Evolutionary conservation across 2,329 filamentous ascomycete genomes (phyloP).

Genomic region (Fusarium scirpi): DNA sequence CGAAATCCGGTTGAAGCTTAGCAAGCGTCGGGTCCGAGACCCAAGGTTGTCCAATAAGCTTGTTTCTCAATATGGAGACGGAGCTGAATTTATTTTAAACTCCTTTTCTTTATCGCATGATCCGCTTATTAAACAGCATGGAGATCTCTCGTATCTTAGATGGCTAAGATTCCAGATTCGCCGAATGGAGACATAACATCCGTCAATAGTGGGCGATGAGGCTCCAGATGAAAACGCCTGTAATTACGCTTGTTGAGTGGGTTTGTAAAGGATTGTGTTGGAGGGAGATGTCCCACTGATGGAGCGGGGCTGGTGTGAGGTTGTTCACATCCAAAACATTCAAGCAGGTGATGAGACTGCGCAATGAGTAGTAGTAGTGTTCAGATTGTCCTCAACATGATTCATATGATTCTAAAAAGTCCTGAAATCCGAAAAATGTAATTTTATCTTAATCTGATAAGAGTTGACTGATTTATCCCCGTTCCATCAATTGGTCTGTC

Average conservation of each 20-base stretch:
- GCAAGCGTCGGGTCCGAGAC: neutral
- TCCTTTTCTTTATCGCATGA: constrained; percentile 21
- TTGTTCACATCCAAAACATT: neutral
- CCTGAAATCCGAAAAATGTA: fast-evolving
- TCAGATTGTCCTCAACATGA: too few relatives aligned
- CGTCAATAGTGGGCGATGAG: constrained; percentile 11
- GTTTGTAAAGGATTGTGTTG: neutral
- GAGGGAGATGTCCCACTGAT: neutral
- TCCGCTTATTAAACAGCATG: constrained; percentile 26
- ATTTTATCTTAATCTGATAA: neutral
- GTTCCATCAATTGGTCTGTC: neutral
- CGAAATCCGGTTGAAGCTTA: constrained; percentile 24
- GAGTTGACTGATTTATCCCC: fast-evolving
- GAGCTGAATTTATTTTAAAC: constrained; percentile 7
- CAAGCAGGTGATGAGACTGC: neutral
- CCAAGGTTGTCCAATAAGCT: neutral
- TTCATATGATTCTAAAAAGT: neutral
- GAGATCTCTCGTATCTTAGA: constrained; percentile 29
- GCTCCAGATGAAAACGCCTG: neutral
- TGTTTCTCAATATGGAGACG: neutral
- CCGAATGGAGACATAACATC: neutral
- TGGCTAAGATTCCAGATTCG: constrained; percentile 5
- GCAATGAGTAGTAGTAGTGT: neutral
- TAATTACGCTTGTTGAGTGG: neutral
- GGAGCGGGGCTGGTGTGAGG: too few relatives aligned